Percentiles rank a stretch among this genome's conserved stretches.
phyloP scores from a whole-genome alignment of 495 filamentous ascomycete genomes.

The Penicillium cosmopolitanum region DNA sequence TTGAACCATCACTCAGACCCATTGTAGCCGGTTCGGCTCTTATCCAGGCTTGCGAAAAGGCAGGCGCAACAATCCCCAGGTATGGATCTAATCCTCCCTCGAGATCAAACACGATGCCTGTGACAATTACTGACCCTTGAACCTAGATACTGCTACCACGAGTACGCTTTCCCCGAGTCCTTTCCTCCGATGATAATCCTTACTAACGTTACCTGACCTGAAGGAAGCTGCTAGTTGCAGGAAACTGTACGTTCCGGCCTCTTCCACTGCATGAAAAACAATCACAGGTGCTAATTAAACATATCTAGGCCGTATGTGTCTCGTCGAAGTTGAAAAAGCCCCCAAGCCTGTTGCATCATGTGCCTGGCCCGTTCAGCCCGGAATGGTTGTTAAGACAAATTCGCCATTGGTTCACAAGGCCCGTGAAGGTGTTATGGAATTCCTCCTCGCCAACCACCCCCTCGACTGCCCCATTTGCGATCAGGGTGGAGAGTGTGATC shows the following conservation, averaged over 20 bases:
- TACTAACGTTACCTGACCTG: conserved; percentile 33
- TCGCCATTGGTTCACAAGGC: conserved; percentile 96
- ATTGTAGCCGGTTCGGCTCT: conserved; percentile 76
- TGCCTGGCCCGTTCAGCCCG: conserved; percentile 97
- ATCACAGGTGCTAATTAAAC: conserved; percentile 16
- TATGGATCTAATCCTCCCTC: conserved; percentile 33
- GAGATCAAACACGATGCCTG: background rate
- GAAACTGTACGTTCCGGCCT: conserved; percentile 71
- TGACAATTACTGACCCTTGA: conserved; percentile 41
- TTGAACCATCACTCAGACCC: conserved; percentile 30
- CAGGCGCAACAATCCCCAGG: conserved; percentile 87
- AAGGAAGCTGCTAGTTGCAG: conserved; percentile 96
- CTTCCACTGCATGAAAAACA: background rate
- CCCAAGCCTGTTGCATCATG: conserved; percentile 98
- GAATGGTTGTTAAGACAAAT: conserved; percentile 98
- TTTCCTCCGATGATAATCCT: conserved; percentile 4
- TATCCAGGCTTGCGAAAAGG: conserved; percentile 99
- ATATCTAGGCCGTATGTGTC: conserved; percentile 79
- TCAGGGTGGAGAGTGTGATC: conserved; percentile 97
- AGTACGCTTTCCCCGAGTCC: conserved; percentile 55
- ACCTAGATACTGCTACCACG: conserved; percentile 96
- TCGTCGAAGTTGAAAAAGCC: conserved; percentile 94
- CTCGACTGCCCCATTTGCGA: conserved; percentile 98
- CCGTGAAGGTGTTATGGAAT: conserved; percentile 98
- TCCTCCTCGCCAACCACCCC: conserved; percentile 94